A percentile compares a stretch with the other conserved stretches of the same genome.
phyloP scores from a whole-genome alignment of 768 basidiomycete species.

The Hysterangium stoloniferum region DNA sequence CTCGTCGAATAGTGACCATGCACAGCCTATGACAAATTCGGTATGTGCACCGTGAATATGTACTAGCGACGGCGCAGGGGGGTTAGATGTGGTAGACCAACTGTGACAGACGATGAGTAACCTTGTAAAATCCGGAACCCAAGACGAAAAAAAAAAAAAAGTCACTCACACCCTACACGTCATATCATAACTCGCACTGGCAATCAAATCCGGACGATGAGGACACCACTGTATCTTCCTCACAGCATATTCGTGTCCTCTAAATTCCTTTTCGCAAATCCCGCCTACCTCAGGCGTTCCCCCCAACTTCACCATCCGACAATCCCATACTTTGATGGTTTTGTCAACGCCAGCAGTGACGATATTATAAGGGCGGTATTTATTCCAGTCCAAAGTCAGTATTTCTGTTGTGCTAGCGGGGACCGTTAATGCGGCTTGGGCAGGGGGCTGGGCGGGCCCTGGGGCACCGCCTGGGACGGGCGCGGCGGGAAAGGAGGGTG shows the following conservation, averaged over 20 bases:
- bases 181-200: slow-evolving; percentile 85
- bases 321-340: slow-evolving; percentile 63
- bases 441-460: no score
- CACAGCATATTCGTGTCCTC: slow-evolving; percentile 87
- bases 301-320: slow-evolving; percentile 67
- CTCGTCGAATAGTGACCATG: slow-evolving; percentile 89
- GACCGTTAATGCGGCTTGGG: slow-evolving; percentile 65
- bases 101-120: no score
- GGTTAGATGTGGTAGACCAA: slow-evolving; percentile 55
- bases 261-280: slow-evolving; percentile 56
- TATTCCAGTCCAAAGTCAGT: slow-evolving; percentile 86
- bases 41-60: slow-evolving; percentile 83
- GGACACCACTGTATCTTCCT: slow-evolving; percentile 85
- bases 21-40: slow-evolving; percentile 89
- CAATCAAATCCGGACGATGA: slow-evolving; percentile 25
- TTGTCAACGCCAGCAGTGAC: slow-evolving; percentile 26
- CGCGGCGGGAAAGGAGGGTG: slow-evolving; percentile 14
- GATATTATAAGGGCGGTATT: slow-evolving; percentile 62
- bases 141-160: no score
- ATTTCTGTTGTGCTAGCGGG: slow-evolving; percentile 76
- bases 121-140: no score
- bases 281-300: slow-evolving; percentile 53
- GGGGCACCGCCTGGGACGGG: slow-evolving; percentile 33
- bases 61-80: slow-evolving; percentile 38
- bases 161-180: slow-evolving; percentile 82